These are phyloP conservation scores for Phytophthora meadii DNA, from an alignment of 352 stramenopile genomes.

Conservation along the genomic window DNA sequence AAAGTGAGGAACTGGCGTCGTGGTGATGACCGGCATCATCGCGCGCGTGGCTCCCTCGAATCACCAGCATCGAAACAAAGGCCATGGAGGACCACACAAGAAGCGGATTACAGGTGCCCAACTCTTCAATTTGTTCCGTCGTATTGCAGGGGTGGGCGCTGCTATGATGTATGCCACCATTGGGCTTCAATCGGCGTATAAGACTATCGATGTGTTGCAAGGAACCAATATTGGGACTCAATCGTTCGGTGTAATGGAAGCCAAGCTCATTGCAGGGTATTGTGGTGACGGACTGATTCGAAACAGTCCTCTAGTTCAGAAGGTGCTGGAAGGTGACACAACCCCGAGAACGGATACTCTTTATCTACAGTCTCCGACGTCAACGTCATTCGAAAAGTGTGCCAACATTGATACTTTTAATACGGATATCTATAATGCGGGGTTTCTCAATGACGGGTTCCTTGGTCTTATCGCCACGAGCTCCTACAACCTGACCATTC, in stretches of 20 bases:
- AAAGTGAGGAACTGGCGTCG: slow-evolving; percentile 2
- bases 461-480: slow-evolving; percentile 17
- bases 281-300: slow-evolving; percentile 31
- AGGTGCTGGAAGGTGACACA: slow-evolving; percentile 35
- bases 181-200: slow-evolving; percentile 24
- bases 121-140: slow-evolving; percentile 33
- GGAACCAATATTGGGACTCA: slow-evolving; percentile 20
- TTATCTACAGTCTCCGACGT: slow-evolving; percentile 33
- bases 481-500: slow-evolving; percentile 42
- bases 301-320: slow-evolving; percentile 41
- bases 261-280: slow-evolving; percentile 39
- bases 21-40: slow-evolving; percentile 22
- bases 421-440: slow-evolving; percentile 29
- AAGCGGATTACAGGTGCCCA: slow-evolving; percentile 34
- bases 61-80: slow-evolving; percentile 10
- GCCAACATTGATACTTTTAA: slow-evolving; percentile 18
- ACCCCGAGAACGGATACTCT: slow-evolving; percentile 37
- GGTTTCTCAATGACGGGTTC: slow-evolving; percentile 27
- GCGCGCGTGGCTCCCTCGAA: slow-evolving; percentile 24
- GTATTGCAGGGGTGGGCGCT: slow-evolving; percentile 31
- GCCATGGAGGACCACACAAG: slow-evolving; percentile 4
- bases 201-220: slow-evolving; percentile 25
- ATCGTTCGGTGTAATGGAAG: slow-evolving; percentile 26
- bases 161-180: slow-evolving; percentile 29
- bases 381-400: slow-evolving; percentile 29